Evolutionary conservation across 2,329 filamentous ascomycete genomes (phyloP), one percentile per base, ranked within the genome.

Genomic region (Diaporthe eres): DNA sequence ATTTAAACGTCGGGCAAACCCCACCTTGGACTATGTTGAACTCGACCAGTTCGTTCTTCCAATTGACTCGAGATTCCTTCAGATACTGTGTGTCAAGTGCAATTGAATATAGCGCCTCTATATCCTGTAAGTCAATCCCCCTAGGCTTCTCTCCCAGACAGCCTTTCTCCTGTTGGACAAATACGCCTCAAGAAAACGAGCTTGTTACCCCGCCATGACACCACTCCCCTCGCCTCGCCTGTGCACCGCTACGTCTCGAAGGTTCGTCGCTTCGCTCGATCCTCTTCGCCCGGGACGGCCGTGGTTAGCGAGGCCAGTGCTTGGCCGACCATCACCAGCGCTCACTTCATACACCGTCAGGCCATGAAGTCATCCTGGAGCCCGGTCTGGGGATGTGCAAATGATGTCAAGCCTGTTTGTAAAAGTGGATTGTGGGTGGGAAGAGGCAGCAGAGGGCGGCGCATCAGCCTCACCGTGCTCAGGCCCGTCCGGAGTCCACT

Each of bases 351-450:
- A 31, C 28, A 42, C 44, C 49, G 65, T 70, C 65, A 42, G 47
- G 65, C 49, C 65, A 70, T 70, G 65, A 70, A 70, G 65, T 70
- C 65, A 70, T 70, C 49, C 65, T 70, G 65, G 65, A 70, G 65
- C 47, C 49, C 58, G 19, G 37, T 8, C 34, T 47, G 58, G 47
- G 47, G 53, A 72, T 51, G 58, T 55, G 55, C 71, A 57, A 57
- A 73, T 73, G 71, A 73, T 63, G 60, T 73, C 71, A 73, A 44
- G 71, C 34, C 71, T 73, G 71, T 55, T 73, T 65, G 25, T 73
- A 73, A 73, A 73, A 73, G 71, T 73, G 71, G 65, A 70, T n/a
- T 70, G 31, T 5, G 4, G 22, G 65, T 53, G 65, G 47, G 65
- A 68, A 68, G 65, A 68, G 42, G 61, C 61, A 34, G 25, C 25